A percentile compares a stretch with the other conserved stretches of the same genome.
Evolutionary conservation across 805 yeast genomes (phyloP).

Genomic region (Ogataea populi-albae): DNA sequence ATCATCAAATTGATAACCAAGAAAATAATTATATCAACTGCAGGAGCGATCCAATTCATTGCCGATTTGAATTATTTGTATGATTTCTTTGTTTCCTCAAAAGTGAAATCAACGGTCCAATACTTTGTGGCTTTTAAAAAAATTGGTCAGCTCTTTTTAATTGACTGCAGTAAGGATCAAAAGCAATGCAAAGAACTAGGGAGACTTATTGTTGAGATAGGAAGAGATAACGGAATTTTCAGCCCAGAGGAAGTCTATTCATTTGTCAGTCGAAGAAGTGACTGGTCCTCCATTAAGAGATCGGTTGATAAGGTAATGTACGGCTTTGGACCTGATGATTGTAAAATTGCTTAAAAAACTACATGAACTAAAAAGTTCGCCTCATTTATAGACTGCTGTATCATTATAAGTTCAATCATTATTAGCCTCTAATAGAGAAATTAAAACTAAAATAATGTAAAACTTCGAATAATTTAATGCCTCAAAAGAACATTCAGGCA

Average conservation of each 20-base stretch:
- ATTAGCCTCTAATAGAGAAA: no score
- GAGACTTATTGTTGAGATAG: conserved; percentile 73
- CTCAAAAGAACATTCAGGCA: conserved; percentile 11
- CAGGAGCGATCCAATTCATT: conserved; percentile 80
- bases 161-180: conserved; percentile 50
- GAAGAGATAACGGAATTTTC: conserved; percentile 84
- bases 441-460: no score
- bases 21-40: conserved; percentile 63
- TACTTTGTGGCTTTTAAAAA: conserved; percentile 77
- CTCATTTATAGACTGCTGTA: no score
- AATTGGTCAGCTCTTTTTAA: conserved; percentile 79
- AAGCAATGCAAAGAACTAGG: conserved; percentile 82
- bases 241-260: conserved; percentile 93
- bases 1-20: conserved; percentile 75
- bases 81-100: conserved; percentile 62
- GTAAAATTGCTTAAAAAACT: conserved; percentile 53
- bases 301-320: conserved; percentile 94
- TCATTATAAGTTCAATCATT: no score
- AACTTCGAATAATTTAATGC: no score
- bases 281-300: conserved; percentile 73
- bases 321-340: conserved; percentile 81
- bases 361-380: no score
- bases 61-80: conserved; percentile 79
- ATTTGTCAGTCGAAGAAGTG: conserved; percentile 81
- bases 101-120: conserved; percentile 67